Evolutionary conservation across 768 basidiomycete genomes (phyloP).

Genomic region (Termitomyces sp.): DNA sequence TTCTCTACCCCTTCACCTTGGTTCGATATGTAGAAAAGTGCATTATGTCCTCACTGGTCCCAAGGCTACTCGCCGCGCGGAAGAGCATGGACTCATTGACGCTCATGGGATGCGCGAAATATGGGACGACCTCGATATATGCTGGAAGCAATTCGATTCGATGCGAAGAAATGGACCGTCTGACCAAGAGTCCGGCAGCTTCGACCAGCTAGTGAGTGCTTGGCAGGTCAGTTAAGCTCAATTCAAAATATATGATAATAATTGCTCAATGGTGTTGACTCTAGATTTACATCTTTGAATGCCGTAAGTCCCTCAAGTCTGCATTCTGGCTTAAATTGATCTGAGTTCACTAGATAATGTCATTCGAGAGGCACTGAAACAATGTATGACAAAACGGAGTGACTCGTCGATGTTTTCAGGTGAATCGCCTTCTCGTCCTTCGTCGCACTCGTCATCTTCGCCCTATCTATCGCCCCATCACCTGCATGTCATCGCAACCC

Average conservation of each 20-base stretch:
- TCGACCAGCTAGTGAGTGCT: slow-evolving; percentile 66
- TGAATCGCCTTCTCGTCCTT: slow-evolving; percentile 43
- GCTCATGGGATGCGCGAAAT: slow-evolving; percentile 64
- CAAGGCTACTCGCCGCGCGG: slow-evolving; percentile 56
- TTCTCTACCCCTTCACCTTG: slow-evolving; percentile 68
- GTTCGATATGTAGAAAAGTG: slow-evolving; percentile 71
- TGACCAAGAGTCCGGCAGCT: slow-evolving; percentile 32
- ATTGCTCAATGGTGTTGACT: slow-evolving; percentile 15
- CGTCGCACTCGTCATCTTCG: slow-evolving; percentile 37
- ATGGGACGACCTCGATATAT: slow-evolving; percentile 80
- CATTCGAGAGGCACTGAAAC: slow-evolving; percentile 78
- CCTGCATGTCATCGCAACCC: slow-evolving; percentile 43
- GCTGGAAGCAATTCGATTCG: slow-evolving; percentile 80
- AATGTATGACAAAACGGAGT: slow-evolving; percentile 31
- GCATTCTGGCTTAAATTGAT: slow-evolving; percentile 8
- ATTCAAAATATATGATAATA: slow-evolving; percentile 2
- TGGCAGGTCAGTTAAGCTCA: slow-evolving; percentile 65
- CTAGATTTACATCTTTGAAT: slow-evolving; percentile 88
- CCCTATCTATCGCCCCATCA: slow-evolving; percentile 43
- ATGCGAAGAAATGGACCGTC: slow-evolving; percentile 37
- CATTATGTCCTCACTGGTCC: slow-evolving; percentile 77
- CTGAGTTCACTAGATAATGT: slow-evolving; percentile 57
- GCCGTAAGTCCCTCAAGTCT: slow-evolving; percentile 45
- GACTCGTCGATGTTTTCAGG: slow-evolving; percentile 31
- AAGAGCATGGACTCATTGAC: slow-evolving; percentile 52